Percentiles rank a stretch among this genome's conserved stretches.
Conservation (phyloP, 148 eudicot genomes). For the Heliamphora exappendiculata region DNA sequence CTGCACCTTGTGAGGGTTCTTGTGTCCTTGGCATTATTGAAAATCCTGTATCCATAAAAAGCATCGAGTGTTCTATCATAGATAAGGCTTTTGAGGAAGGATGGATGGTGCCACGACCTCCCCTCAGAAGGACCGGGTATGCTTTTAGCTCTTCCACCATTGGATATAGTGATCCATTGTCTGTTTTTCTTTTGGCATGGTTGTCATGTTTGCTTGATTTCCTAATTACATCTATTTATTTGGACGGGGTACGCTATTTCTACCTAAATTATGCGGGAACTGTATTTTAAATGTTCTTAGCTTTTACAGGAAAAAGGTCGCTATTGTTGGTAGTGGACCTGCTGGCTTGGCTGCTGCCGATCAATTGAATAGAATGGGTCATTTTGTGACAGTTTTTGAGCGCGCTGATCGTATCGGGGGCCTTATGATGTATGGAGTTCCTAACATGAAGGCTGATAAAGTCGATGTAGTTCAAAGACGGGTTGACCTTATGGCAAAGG, state of each 20-base stretch:
- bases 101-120: constrained; percentile 98
- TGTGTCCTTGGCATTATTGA: constrained; percentile 98
- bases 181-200: not conserved
- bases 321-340: constrained; percentile 93
- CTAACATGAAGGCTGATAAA: constrained; percentile 97
- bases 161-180: not conserved
- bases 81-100: constrained; percentile 98
- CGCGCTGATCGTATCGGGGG: constrained; percentile 96
- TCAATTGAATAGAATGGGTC: constrained; percentile 89
- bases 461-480: constrained; percentile 73
- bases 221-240: not conserved
- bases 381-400: constrained; percentile 81
- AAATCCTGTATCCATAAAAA: constrained; percentile 91
- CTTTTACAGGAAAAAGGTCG: constrained; percentile 64
- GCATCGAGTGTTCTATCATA: constrained; percentile 86
- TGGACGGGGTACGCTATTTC: not conserved
- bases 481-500: constrained; percentile 81
- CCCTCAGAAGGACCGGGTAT: constrained; percentile 77
- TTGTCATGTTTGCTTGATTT: not conserved
- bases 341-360: constrained; percentile 98
- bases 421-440: constrained; percentile 99
- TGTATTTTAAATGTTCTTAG: not conserved
- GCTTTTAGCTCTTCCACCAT: constrained; percentile 4
- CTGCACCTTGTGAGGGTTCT: constrained; percentile 98
- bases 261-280: not conserved